These are phyloP conservation scores for Pseudocohnilembus persalinus DNA, from an alignment of 169 alveolate species.

Conservation along the genomic window DNA sequence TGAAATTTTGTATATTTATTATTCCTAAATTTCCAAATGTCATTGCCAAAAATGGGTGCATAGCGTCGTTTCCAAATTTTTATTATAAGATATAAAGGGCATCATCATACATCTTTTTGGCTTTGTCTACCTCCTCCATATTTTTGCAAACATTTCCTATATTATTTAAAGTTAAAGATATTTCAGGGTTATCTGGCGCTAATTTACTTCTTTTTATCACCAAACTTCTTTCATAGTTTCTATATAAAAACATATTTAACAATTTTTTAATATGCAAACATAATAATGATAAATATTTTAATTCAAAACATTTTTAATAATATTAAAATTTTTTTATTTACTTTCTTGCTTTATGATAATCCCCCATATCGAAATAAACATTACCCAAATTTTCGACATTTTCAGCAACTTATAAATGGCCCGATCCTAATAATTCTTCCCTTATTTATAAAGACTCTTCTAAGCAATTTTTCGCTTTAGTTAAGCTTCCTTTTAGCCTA, in stretches of 20 bases:
- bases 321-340: neutral
- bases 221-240: constrained; percentile 37
- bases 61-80: constrained; percentile 22
- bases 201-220: constrained; percentile 44
- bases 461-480: constrained; percentile 5
- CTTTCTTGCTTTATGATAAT: constrained; percentile 42
- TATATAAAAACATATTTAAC: no score
- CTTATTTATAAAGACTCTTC: constrained; percentile 42
- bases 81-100: constrained; percentile 25
- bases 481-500: constrained; percentile 37
- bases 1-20: no score
- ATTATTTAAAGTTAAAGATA: constrained; percentile 46
- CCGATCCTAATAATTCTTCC: constrained; percentile 35
- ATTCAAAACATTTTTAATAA: no score
- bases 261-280: no score
- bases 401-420: constrained; percentile 42
- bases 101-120: constrained; percentile 37
- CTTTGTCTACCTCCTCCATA: constrained; percentile 35
- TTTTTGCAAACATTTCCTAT: constrained; percentile 48
- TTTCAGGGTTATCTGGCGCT: constrained; percentile 30
- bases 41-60: constrained; percentile 31
- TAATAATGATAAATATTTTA: no score
- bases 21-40: constrained; percentile 38
- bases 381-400: constrained; percentile 39
- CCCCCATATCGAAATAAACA: constrained; percentile 45